Evolutionary conservation across 768 basidiomycete species (phyloP).

Genomic region (Panaeolus papilionaceus): DNA sequence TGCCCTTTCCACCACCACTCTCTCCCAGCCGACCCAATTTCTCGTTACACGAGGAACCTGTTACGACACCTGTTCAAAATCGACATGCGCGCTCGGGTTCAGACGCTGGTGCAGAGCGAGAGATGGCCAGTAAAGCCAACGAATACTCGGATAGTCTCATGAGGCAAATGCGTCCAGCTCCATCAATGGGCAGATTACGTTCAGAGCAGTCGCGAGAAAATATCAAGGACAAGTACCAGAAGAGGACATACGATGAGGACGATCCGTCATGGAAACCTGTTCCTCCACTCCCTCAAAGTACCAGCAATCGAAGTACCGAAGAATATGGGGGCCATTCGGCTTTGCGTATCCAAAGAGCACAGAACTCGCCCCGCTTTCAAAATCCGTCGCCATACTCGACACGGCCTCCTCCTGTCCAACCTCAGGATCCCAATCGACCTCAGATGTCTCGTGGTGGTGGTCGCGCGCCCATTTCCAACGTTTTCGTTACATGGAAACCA

Average conservation of each 20-base stretch:
- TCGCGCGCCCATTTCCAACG: constrained; percentile 51
- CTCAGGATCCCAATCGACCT: constrained; percentile 36
- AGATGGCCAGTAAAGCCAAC: constrained; percentile 38
- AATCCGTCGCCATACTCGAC: constrained; percentile 30
- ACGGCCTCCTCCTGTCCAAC: constrained; percentile 37
- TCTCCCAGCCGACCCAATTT: constrained; percentile 52
- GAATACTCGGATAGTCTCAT: constrained; percentile 42
- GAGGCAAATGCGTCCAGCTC: constrained; percentile 35
- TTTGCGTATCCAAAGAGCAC: constrained; percentile 24
- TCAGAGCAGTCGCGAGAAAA: constrained; percentile 41
- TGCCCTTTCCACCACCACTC: constrained; percentile 50
- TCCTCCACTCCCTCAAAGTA: constrained; percentile 21
- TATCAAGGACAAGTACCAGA: constrained; percentile 21
- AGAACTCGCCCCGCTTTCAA: constrained; percentile 33
- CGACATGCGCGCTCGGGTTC: constrained; percentile 50
- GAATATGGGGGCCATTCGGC: constrained; percentile 20
- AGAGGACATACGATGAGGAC: constrained; percentile 27
- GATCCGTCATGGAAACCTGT: constrained; percentile 30
- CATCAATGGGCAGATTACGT: constrained; percentile 34
- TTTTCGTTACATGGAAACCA: constrained; percentile 59
- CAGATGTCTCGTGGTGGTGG: constrained; percentile 42
- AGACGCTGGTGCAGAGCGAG: constrained; percentile 58
- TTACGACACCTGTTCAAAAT: constrained; percentile 35
- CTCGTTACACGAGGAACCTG: constrained; percentile 40
- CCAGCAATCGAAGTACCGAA: constrained; percentile 17